Evolutionary conservation across 805 yeast species (phyloP).

Genomic region (Ogataea nitratoaversa): DNA sequence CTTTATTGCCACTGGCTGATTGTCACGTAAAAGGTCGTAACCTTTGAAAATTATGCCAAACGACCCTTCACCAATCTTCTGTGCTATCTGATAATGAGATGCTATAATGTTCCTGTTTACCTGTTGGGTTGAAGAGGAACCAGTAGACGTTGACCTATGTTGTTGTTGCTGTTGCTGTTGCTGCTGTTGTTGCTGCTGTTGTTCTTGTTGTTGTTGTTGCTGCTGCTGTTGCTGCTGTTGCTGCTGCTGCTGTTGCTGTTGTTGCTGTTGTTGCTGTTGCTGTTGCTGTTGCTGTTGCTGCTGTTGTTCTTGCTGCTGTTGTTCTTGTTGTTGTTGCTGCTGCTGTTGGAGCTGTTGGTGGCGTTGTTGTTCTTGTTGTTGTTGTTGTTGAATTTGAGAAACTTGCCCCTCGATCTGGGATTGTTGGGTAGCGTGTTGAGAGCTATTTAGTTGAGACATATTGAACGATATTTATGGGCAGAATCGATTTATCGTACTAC

Average conservation of each 20-base stretch:
- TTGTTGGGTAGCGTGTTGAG: not conserved
- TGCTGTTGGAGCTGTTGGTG: too few species aligned
- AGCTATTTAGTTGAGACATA: constrained; percentile 1
- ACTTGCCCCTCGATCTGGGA: not conserved
- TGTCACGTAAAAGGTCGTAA: constrained; percentile 60
- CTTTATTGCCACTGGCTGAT: constrained; percentile 66
- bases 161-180: constrained; percentile 1
- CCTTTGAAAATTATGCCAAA: constrained; percentile 86
- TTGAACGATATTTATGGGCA: too few species aligned
- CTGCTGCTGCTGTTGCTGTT: not conserved
- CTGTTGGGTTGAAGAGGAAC: constrained; percentile 15
- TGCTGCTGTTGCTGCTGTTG: not conserved
- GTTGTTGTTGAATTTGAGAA: too few species aligned
- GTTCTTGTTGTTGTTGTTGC: constrained; percentile 4
- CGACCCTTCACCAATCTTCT: constrained; percentile 84
- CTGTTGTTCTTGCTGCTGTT: too few species aligned
- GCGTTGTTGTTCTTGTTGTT: too few species aligned
- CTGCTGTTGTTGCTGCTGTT: too few species aligned
- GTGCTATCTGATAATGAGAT: constrained; percentile 72
- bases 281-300: constrained; percentile 4
- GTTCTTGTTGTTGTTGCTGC: too few species aligned
- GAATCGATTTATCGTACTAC: too few species aligned
- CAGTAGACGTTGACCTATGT: constrained; percentile 16
- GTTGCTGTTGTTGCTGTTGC: constrained; percentile 1
- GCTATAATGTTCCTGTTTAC: constrained; percentile 37